phyloP scores from a whole-genome alignment of 768 basidiomycete species.

The Hygrocybe punicea region DNA sequence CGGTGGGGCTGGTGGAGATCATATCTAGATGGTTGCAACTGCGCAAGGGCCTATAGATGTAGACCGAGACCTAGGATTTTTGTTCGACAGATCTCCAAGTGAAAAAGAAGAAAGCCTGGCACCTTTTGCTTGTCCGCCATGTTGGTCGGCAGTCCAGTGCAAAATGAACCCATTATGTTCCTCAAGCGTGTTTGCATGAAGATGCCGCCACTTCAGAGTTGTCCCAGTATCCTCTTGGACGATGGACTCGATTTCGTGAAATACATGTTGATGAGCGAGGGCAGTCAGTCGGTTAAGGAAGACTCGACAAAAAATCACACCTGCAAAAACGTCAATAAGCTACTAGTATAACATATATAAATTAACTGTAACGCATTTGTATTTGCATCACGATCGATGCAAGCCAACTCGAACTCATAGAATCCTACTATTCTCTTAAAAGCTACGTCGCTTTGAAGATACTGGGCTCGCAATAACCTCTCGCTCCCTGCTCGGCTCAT shows the following conservation, averaged over 20 bases:
- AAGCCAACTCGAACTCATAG: conserved; percentile 27
- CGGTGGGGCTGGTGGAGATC: conserved; percentile 23
- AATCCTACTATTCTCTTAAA: conserved; percentile 26
- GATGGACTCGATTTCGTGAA: conserved; percentile 19
- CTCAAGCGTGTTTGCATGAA: conserved; percentile 11
- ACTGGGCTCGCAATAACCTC: conserved; percentile 14
- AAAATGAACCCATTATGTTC: conserved; percentile 18
- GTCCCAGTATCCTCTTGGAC: conserved; percentile 21
- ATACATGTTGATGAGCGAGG: conserved; percentile 17
- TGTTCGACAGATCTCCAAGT: not conserved
- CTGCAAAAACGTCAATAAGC: conserved; percentile 11
- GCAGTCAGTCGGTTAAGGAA: conserved; percentile 17
- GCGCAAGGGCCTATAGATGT: conserved; percentile 14
- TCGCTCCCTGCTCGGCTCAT: conserved; percentile 21
- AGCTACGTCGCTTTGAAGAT: conserved; percentile 26
- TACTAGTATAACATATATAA: not conserved
- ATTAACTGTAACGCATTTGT: conserved; percentile 16
- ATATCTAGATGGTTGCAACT: not conserved
- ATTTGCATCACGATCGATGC: conserved; percentile 13
- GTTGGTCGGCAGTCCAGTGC: conserved; percentile 20
- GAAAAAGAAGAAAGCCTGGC: not conserved
- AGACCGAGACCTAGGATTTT: conserved; percentile 21
- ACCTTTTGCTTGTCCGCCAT: conserved; percentile 25
- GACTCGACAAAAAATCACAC: conserved; percentile 15
- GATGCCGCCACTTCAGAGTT: conserved; percentile 19